Evolutionary conservation across 2,329 filamentous ascomycete species (phyloP).

Genomic region (Talaromyces sp.): DNA sequence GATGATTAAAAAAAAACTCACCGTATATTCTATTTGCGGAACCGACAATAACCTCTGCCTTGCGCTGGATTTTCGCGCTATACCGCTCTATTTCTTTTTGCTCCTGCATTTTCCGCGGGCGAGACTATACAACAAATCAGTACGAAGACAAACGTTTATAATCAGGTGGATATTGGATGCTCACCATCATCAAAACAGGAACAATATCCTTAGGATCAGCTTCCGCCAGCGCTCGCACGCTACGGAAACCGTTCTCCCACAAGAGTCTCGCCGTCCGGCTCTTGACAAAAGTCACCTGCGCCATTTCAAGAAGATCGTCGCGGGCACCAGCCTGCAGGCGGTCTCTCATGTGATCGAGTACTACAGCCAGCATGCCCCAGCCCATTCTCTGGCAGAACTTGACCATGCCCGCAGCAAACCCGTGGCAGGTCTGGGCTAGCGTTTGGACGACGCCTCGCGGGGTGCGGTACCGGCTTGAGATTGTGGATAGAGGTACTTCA

Average conservation of each 20-base stretch:
- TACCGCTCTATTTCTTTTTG: constrained; percentile 55
- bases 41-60: constrained; percentile 63
- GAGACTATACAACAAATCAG: constrained; percentile 46
- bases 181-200: constrained; percentile 65
- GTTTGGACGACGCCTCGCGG: constrained; percentile 67
- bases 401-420: constrained; percentile 73
- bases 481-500: constrained; percentile 64
- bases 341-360: constrained; percentile 71
- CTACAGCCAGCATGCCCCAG: constrained; percentile 67
- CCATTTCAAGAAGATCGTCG: constrained; percentile 64
- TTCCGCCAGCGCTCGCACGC: constrained; percentile 62
- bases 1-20: constrained; percentile 13
- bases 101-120: constrained; percentile 54
- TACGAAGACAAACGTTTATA: constrained; percentile 6
- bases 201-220: constrained; percentile 63
- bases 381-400: constrained; percentile 75
- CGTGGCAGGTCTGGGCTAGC: constrained; percentile 68
- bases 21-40: constrained; percentile 67
- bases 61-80: constrained; percentile 59
- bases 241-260: constrained; percentile 71
- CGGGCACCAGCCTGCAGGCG: constrained; percentile 67
- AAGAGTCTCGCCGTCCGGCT: constrained; percentile 69
- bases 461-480: constrained; percentile 65
- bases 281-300: constrained; percentile 70
- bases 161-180: constrained; percentile 12